Percentiles rank a stretch among this genome's conserved stretches.
Conservation (phyloP, 768 basidiomycete species). For the Boletus coccyginus region DNA sequence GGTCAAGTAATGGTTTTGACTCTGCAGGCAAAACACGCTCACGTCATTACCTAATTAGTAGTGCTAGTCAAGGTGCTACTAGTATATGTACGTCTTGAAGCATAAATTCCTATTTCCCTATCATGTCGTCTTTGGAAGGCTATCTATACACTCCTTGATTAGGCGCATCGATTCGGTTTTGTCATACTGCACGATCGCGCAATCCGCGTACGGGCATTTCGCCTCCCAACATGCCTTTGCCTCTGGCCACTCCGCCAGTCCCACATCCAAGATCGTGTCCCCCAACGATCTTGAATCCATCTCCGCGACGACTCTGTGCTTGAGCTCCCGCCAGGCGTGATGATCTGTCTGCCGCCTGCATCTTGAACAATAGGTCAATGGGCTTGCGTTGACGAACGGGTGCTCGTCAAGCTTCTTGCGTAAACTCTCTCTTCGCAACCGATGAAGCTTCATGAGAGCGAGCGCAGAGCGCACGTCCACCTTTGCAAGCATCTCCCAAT, state of each 20-base stretch:
- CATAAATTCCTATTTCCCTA: not conserved
- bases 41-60: conserved; percentile 14
- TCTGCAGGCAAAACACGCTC: not conserved
- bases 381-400: conserved; percentile 54
- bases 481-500: conserved; percentile 45
- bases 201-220: conserved; percentile 44
- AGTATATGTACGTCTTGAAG: too few relatives aligned
- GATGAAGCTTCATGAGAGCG: conserved; percentile 54
- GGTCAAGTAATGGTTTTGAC: not conserved
- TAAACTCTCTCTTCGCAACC: conserved; percentile 47
- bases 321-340: conserved; percentile 63
- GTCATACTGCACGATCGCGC: conserved; percentile 54
- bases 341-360: conserved; percentile 52
- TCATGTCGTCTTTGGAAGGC: conserved; percentile 40
- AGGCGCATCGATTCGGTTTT: conserved; percentile 51
- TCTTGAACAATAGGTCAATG: conserved; percentile 41
- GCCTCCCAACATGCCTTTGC: conserved; percentile 63
- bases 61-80: too few relatives aligned
- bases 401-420: conserved; percentile 49
- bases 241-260: conserved; percentile 54
- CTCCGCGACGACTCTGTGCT: conserved; percentile 53
- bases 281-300: conserved; percentile 59
- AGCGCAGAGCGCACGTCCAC: conserved; percentile 52
- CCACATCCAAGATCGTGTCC: conserved; percentile 50
- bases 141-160: conserved; percentile 52